These are phyloP conservation scores for Coelastrella sp. DNA, from an alignment of 139 green algal species.

Conservation along the genomic window DNA sequence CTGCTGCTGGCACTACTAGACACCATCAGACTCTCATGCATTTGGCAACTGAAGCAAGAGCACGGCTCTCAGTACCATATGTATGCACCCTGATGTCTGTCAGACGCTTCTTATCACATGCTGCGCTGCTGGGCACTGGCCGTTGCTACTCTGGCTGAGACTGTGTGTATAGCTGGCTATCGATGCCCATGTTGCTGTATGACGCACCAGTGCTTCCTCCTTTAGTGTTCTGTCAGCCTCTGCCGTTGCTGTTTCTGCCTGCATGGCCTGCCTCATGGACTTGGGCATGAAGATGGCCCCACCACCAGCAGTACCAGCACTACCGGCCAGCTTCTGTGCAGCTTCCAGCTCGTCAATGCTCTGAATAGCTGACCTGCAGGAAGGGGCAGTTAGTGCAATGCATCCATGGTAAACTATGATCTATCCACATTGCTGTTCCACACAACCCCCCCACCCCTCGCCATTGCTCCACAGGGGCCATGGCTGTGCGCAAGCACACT, in stretches of 20 bases:
- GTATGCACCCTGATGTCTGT: too few relatives aligned
- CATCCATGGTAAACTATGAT: too few relatives aligned
- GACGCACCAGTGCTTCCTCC: neutral
- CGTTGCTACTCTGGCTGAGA: neutral
- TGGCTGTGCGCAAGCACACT: too few relatives aligned
- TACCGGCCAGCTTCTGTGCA: neutral
- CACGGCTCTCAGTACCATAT: too few relatives aligned
- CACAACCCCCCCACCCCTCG: too few relatives aligned
- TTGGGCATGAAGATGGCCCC: constrained; percentile 22
- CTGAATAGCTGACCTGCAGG: neutral
- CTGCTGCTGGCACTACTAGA: too few relatives aligned
- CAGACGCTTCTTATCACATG: too few relatives aligned
- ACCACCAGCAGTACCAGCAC: neutral
- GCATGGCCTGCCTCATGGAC: constrained; percentile 25
- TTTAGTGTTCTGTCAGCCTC: constrained; percentile 21
- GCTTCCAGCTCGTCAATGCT: constrained; percentile 36
- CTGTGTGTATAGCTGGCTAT: neutral
- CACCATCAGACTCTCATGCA: too few relatives aligned
- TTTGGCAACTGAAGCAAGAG: too few relatives aligned
- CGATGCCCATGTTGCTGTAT: neutral
- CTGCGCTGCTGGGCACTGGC: neutral
- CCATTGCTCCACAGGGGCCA: too few relatives aligned
- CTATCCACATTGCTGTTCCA: too few relatives aligned
- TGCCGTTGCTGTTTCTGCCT: neutral
- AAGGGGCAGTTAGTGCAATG: too few relatives aligned